These are phyloP conservation scores for Pleurotus sapidus DNA, from an alignment of 768 basidiomycete species.

Conservation along the genomic window DNA sequence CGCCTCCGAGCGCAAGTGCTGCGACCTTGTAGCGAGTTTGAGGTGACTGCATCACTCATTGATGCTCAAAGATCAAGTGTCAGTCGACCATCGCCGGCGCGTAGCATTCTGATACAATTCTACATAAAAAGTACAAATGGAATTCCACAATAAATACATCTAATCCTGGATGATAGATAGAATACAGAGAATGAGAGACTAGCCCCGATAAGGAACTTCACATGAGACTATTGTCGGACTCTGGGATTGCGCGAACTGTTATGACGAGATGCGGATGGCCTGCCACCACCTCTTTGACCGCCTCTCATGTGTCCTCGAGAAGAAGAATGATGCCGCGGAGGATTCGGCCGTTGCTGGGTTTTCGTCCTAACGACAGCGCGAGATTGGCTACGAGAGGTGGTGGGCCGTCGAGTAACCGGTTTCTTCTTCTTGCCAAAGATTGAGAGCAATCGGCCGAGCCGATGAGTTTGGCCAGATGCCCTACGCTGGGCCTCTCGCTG, in stretches of 20 bases:
- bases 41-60: too few relatives aligned
- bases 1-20: background rate
- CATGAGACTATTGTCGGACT: conserved; percentile 1
- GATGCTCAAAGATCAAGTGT: too few relatives aligned
- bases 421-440: conserved; percentile 9
- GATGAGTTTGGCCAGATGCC: conserved; percentile 12
- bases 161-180: background rate
- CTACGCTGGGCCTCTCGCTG: conserved; percentile 16
- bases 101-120: background rate
- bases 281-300: background rate
- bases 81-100: too few relatives aligned
- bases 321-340: background rate
- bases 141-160: background rate
- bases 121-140: background rate
- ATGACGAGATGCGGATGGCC: conserved; percentile 1
- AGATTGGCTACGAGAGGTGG: background rate
- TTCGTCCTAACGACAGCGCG: conserved; percentile 3
- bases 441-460: conserved; percentile 11
- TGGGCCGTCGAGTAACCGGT: background rate
- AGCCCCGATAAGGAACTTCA: too few relatives aligned
- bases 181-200: background rate
- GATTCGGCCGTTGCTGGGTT: conserved; percentile 4
- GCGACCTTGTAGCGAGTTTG: too few relatives aligned
- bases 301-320: background rate
- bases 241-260: background rate